phyloP scores from a whole-genome alignment of 2,329 filamentous ascomycete genomes.

The Fusarium duplospermum region DNA sequence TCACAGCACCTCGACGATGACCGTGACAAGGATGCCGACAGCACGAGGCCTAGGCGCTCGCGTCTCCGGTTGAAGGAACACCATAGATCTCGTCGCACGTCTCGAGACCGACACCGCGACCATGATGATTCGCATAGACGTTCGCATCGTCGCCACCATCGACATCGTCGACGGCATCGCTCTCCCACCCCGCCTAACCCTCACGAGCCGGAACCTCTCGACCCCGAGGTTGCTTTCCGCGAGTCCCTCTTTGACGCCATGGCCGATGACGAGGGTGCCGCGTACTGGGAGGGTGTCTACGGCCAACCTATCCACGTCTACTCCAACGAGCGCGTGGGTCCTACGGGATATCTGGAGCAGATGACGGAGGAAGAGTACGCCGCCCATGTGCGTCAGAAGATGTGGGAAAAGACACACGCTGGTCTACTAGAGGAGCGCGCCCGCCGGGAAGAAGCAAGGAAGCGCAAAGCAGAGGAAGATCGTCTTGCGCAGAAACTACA shows the following conservation, averaged over 20 bases:
- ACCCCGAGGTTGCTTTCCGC: constrained; percentile 83
- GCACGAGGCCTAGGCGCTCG: constrained; percentile 45
- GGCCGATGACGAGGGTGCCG: constrained; percentile 94
- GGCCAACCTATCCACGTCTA: constrained; percentile 93
- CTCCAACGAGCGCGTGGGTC: constrained; percentile 58
- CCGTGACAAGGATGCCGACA: constrained; percentile 33
- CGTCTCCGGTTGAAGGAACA: constrained; percentile 50
- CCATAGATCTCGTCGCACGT: constrained; percentile 44
- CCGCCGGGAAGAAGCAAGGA: constrained; percentile 64
- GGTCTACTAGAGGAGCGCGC: constrained; percentile 83
- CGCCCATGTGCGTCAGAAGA: constrained; percentile 82
- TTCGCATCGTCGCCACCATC: constrained; percentile 46
- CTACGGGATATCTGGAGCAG: constrained; percentile 73
- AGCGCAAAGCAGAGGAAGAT: constrained; percentile 64
- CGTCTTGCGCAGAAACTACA: constrained; percentile 64
- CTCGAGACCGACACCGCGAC: constrained; percentile 37
- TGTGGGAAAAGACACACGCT: constrained; percentile 96
- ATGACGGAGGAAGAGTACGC: constrained; percentile 97
- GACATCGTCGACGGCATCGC: constrained; percentile 50
- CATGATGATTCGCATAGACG: constrained; percentile 35
- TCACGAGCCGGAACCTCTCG: constrained; percentile 61
- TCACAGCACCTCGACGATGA: constrained; percentile 11
- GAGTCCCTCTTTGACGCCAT: constrained; percentile 97
- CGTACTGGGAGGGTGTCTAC: constrained; percentile 97
- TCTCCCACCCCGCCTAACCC: constrained; percentile 62